Conservation (phyloP, 1,284 basidiomycete species). For the Apiotrichum akiyoshidainum region DNA sequence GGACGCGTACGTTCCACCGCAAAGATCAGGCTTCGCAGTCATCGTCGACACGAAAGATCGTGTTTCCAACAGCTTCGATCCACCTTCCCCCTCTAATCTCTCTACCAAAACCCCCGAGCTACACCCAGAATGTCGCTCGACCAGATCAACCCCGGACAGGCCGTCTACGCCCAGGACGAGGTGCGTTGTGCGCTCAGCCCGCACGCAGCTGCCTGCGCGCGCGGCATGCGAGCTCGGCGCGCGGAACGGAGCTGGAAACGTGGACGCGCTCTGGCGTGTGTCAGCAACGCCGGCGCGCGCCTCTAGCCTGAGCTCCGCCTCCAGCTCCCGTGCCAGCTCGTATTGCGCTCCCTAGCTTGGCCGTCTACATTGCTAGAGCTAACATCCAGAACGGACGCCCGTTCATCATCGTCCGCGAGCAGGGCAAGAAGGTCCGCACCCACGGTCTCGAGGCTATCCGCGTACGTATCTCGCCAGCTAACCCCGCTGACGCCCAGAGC, state of each 20-base stretch:
- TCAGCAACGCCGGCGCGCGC: too few relatives aligned
- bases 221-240: not conserved
- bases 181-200: constrained; percentile 51
- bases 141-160: constrained; percentile 54
- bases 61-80: constrained; percentile 11
- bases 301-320: too few relatives aligned
- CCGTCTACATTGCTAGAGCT: constrained; percentile 2
- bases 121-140: constrained; percentile 42
- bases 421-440: constrained; percentile 87
- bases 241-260: not conserved
- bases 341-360: too few relatives aligned
- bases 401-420: constrained; percentile 93
- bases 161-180: constrained; percentile 88
- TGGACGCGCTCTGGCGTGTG: too few relatives aligned
- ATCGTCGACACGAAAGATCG: not conserved
- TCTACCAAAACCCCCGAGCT: constrained; percentile 1
- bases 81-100: not conserved
- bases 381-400: constrained; percentile 80
- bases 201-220: too few relatives aligned
- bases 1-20: not conserved
- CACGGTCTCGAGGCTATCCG: constrained; percentile 97
- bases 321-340: too few relatives aligned
- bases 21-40: not conserved
- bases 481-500: constrained; percentile 56
- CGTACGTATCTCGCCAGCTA: constrained; percentile 53